Conservation (phyloP, 768 basidiomycete species). For the Suillus americanus region DNA sequence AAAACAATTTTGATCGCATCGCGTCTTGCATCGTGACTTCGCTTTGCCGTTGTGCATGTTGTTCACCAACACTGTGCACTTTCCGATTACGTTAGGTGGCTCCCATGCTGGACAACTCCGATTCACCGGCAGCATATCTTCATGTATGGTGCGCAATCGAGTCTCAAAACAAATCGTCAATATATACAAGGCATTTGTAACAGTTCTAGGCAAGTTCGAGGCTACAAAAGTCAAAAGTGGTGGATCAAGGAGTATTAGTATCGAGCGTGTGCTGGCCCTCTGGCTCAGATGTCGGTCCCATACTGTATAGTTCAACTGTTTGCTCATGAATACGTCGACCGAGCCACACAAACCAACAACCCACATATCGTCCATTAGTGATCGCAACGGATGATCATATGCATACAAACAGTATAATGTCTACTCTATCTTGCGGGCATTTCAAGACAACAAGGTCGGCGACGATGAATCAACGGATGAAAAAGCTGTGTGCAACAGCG, state of each 20-base stretch:
- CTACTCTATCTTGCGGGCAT: background rate
- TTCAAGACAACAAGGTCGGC: background rate
- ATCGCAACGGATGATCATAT: background rate
- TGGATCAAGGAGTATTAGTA: no score
- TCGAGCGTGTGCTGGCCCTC: no score
- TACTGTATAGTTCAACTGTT: background rate
- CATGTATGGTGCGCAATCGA: no score
- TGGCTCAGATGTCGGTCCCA: no score
- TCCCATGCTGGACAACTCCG: no score
- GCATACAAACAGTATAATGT: background rate
- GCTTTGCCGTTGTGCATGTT: background rate
- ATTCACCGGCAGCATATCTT: no score
- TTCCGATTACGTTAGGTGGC: no score
- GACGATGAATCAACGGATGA: constrained; percentile 57
- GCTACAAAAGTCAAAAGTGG: no score
- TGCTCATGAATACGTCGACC: background rate
- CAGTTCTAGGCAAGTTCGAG: no score
- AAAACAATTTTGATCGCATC: background rate
- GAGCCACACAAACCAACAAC: background rate
- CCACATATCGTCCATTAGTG: background rate
- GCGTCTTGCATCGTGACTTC: background rate
- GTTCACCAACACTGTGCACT: no score
- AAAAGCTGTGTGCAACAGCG: constrained; percentile 68
- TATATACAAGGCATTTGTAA: no score
- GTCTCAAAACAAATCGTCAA: no score